Evolutionary conservation across 495 filamentous ascomycete genomes (phyloP).

Genomic region (Penicillium maclennaniae): DNA sequence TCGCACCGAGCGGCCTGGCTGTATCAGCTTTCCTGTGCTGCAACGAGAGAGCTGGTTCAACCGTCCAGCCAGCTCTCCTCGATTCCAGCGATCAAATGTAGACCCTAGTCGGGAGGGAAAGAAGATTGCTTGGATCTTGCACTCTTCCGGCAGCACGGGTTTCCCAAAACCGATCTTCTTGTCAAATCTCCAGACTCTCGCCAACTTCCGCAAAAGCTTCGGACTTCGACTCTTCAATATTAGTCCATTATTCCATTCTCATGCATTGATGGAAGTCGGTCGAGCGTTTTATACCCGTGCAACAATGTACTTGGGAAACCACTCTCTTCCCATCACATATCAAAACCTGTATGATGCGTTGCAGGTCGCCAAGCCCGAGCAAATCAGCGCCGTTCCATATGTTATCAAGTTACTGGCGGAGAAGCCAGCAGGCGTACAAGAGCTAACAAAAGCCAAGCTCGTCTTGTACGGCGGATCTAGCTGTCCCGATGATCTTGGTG

Average conservation of each 20-base stretch:
- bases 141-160: slow-evolving; percentile 57
- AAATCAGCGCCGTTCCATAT: slow-evolving; percentile 55
- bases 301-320: slow-evolving; percentile 45
- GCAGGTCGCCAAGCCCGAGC: slow-evolving; percentile 40
- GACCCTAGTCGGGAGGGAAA: slow-evolving; percentile 25
- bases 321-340: slow-evolving; percentile 51
- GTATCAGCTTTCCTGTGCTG: slow-evolving; percentile 7
- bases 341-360: slow-evolving; percentile 47
- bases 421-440: slow-evolving; percentile 42
- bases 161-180: slow-evolving; percentile 53
- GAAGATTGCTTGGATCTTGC: slow-evolving; percentile 48
- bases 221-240: slow-evolving; percentile 42
- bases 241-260: slow-evolving; percentile 52
- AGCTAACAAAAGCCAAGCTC: slow-evolving; percentile 38
- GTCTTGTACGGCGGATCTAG: slow-evolving; percentile 52
- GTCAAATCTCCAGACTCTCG: slow-evolving; percentile 35
- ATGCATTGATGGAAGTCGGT: slow-evolving; percentile 41
- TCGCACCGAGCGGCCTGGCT: slow-evolving; percentile 9
- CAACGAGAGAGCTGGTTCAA: slow-evolving; percentile 22
- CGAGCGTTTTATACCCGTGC: slow-evolving; percentile 47
- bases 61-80: slow-evolving; percentile 5
- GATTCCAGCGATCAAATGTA: slow-evolving; percentile 12
- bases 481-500: slow-evolving; percentile 54
- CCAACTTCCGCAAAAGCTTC: slow-evolving; percentile 32
- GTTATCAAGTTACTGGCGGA: slow-evolving; percentile 52